Percentiles rank a stretch among this genome's conserved stretches.
These are phyloP conservation scores for Barnettozyma populi DNA, from an alignment of 805 yeast genomes.

Conservation along the genomic window DNA sequence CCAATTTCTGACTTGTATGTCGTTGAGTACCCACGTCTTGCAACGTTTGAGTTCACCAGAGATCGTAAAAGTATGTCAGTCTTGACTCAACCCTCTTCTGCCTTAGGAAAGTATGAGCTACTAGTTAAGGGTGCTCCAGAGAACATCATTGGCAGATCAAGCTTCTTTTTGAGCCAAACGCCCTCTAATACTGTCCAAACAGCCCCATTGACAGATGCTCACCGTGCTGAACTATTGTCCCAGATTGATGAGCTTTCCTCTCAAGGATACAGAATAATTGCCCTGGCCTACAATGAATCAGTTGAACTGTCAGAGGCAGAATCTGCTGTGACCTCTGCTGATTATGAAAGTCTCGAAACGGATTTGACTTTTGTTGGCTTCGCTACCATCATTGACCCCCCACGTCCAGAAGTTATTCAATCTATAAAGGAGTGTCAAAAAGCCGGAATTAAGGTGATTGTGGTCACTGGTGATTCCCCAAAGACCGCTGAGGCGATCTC, in stretches of 20 bases:
- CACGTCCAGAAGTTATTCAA: constrained; percentile 33
- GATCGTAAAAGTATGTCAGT: constrained; percentile 52
- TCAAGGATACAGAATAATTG: constrained; percentile 28
- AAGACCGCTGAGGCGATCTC: constrained; percentile 48
- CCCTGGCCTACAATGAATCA: constrained; percentile 32
- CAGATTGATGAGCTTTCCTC: constrained; percentile 36
- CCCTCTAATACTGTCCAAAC: constrained; percentile 14
- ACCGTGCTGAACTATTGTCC: constrained; percentile 27
- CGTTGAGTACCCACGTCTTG: constrained; percentile 25
- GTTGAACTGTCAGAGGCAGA: constrained; percentile 27
- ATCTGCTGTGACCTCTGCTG: constrained; percentile 26
- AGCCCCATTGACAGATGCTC: constrained; percentile 28
- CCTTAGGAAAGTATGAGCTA: constrained; percentile 18
- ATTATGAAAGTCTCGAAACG: constrained; percentile 31
- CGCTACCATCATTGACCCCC: constrained; percentile 41
- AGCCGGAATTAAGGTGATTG: constrained; percentile 40
- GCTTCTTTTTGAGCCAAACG: constrained; percentile 30
- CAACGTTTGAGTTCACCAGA: constrained; percentile 43
- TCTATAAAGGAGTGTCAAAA: constrained; percentile 31
- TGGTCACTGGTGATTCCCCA: constrained; percentile 52
- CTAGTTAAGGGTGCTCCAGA: constrained; percentile 56
- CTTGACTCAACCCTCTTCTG: constrained; percentile 27
- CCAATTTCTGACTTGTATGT: constrained; percentile 24
- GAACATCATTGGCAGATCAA: constrained; percentile 38
- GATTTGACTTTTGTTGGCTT: constrained; percentile 34